phyloP scores from a whole-genome alignment of 2,329 filamentous ascomycete species.

The Diaporthe eres region DNA sequence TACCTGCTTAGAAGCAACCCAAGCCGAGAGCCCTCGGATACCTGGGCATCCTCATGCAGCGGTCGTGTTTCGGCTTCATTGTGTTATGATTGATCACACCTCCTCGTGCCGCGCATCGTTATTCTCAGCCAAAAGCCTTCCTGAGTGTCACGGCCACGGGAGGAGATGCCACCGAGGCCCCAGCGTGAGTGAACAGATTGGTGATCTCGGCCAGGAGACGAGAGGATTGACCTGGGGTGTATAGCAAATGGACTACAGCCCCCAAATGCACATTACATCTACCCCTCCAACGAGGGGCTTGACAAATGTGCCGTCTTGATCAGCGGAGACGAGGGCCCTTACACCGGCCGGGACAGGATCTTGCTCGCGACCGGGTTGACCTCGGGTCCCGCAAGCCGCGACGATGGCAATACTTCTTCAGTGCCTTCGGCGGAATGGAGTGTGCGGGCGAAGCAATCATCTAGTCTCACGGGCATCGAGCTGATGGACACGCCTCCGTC shows the following conservation, averaged over 20 bases:
- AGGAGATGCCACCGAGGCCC: not conserved
- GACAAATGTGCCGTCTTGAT: not conserved
- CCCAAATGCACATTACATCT: not conserved
- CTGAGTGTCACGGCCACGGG: not conserved
- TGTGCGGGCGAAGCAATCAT: not conserved
- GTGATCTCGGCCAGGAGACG: not conserved
- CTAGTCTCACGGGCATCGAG: not conserved
- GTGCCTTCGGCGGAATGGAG: not conserved
- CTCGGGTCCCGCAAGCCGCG: not conserved
- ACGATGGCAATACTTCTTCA: not conserved
- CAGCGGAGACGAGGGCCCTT: not conserved
- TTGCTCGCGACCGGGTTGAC: not conserved
- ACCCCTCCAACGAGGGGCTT: not conserved
- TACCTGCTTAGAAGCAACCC: not conserved
- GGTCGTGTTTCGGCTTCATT: not conserved
- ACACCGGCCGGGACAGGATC: not conserved
- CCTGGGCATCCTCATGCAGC: not conserved
- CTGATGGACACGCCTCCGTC: not conserved
- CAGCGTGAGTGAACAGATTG: not conserved
- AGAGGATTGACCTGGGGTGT: not conserved
- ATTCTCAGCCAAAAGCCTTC: not conserved
- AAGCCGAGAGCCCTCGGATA: not conserved
- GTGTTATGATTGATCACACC: not conserved
- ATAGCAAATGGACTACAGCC: not conserved
- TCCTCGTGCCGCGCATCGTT: not conserved